Evolutionary conservation across 129 eudicot genomes (phyloP), one percentile per base, ranked within the genome.

Genomic region (Helichrysum umbraculigerum): DNA sequence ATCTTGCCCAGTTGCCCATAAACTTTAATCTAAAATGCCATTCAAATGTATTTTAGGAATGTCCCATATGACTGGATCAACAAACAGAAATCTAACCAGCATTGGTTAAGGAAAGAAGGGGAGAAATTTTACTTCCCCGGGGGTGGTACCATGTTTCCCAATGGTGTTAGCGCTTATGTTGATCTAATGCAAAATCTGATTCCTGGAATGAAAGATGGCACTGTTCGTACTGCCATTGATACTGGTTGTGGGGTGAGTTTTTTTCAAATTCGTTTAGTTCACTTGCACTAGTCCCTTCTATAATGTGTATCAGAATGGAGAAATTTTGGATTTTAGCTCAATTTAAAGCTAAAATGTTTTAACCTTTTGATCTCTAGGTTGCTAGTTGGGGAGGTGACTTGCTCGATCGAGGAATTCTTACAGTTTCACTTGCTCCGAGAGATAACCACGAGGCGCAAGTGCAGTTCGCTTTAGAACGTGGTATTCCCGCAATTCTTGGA

Each of bases 341-440:
- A 70, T 76, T 66, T 66, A n/a, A 12, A 21, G n/a, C 65, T 77
- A 9, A 74, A 66, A 22, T 51, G 10, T 52, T n/a, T 50, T 51
- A 34, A 81, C 25, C 6, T 69, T 76, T 57, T 61, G 3, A 7
- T 77, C 29, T 83, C n/a, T 37, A 95, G 99, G 99, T 95, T 87
- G 99, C 99, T 66, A 95, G 99, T 83, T 95, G 99, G 99, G 99
- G 99, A 82, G 99, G 99, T 80, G 96, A 95, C 79, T 76, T 95
- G 85, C 85, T 95, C 3, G 97, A 95, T 83, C 97, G 99, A 11
- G 91, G 90, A 1, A 91, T 95, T 72, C 80, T 95, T 34, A 89
- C 99, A 4, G 86, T 95, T 65, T 95, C 99, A 57, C 96, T 95
- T 78, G 97, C 99, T 10, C 99, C 99, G 10, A 91, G 97, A 85